Base-by-base conservation (phyloP, 164 flowering plant species). In the Brasenia schreberi region DNA sequence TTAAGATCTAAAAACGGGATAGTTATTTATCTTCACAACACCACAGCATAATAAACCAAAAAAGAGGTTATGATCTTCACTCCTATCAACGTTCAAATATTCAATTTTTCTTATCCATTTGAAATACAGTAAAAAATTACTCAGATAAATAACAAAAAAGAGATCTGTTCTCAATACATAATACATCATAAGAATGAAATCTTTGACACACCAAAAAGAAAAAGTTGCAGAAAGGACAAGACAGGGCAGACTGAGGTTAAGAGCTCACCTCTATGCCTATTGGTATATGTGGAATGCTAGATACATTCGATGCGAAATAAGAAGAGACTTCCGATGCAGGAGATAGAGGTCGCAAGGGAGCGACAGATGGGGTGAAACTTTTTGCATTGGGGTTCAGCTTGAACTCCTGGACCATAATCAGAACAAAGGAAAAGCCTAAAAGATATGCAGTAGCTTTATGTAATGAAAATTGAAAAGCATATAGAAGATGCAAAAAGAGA, bases 381-480 rank as follows among this genome's bases (percentile, higher is more conserved):
- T 88, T 91, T 19, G 97, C 99, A 77, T 95, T 88, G 1, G 99
- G 96, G 70, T 95, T 95, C 64, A 91, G 79, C 71, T 81, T 95
- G 73, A 95, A 91, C 78, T 95, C 99, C 99, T 95, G 85, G 16
- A 74, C 14, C 59, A 42, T 27, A 7, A 5, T 3, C 42, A 62
- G 16, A n/a, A 23, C 27, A 23, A 23, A 60, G 19, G 6, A 60
- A 6, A 60, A 19, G 27, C 62, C 27, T 23, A 23, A 23, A 23
- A 23, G 27, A 23, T 23, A 0, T 23, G 27, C 27, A 23, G 27
- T 23, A 23, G 27, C 59, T n/a, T 56, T 56, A 56, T 56, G 16
- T 12, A 56, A n/a, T 56, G 59, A 56, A 56, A 11, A 12, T 53
- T 53, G 9, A 53, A 7, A 12, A 9, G 16, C 59, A 56, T 56